Evolutionary conservation across 2,329 filamentous ascomycete species (phyloP).

Genomic region (Epichloe elymi): DNA sequence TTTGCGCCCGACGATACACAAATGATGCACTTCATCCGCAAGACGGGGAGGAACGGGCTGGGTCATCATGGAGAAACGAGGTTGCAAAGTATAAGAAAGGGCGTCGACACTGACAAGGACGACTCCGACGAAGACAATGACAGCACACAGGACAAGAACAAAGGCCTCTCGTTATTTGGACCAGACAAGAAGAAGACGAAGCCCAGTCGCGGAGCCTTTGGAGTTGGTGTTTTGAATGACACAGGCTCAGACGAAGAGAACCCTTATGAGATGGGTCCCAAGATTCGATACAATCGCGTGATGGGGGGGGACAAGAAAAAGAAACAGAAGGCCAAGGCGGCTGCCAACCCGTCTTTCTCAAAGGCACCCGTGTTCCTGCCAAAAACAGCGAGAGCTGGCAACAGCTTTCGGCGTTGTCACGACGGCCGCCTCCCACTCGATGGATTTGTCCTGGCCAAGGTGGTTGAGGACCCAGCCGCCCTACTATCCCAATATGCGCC

Average conservation of each 20-base stretch:
- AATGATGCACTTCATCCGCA: conserved; percentile 53
- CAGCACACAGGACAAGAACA: background rate
- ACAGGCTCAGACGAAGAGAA: conserved; percentile 93
- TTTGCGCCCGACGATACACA: conserved; percentile 75
- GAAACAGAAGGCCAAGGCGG: conserved; percentile 39
- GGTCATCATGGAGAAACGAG: conserved; percentile 50
- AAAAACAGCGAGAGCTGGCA: conserved; percentile 28
- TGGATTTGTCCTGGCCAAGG: conserved; percentile 61
- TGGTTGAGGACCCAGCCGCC: conserved; percentile 24
- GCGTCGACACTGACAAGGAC: conserved; percentile 29
- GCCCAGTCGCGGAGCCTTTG: conserved; percentile 54
- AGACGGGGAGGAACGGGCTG: conserved; percentile 57
- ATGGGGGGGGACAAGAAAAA: conserved; percentile 72
- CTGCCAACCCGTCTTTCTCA: conserved; percentile 50
- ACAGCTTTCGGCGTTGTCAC: conserved; percentile 49
- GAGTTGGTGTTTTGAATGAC: conserved; percentile 81
- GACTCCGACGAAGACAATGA: conserved; percentile 26
- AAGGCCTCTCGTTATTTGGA: conserved; percentile 9
- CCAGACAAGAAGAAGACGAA: conserved; percentile 36
- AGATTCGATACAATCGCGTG: conserved; percentile 72
- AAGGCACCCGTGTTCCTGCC: conserved; percentile 65
- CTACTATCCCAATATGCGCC: conserved; percentile 38
- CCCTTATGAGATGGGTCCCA: conserved; percentile 81
- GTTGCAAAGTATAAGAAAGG: conserved; percentile 26
- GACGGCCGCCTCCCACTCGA: conserved; percentile 70